A percentile compares a stretch with the other conserved stretches of the same genome.
Evolutionary conservation across 441 rosid species (phyloP).

Genomic region (Pelargonium citronellum): DNA sequence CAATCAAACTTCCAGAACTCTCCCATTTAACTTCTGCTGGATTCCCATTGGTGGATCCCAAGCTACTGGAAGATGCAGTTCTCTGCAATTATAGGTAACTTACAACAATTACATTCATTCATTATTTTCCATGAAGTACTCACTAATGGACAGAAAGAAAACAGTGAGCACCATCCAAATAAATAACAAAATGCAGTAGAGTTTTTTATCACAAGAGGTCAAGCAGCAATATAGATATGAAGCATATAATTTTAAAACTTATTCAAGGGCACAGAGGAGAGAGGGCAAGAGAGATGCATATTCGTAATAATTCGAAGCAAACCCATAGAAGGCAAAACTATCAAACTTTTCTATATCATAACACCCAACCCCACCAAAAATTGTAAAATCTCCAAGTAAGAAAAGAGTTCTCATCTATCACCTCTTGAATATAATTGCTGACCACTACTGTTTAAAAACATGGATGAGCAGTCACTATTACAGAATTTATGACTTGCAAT

Average conservation of each 20-base stretch:
- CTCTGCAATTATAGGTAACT: slow-evolving; percentile 45
- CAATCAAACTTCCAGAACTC: slow-evolving; percentile 69
- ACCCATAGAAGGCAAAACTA: no score
- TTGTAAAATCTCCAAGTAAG: not conserved
- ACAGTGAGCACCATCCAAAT: no score
- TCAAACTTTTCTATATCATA: no score
- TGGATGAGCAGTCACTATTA: not conserved
- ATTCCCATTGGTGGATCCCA: slow-evolving; percentile 54
- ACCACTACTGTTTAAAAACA: not conserved
- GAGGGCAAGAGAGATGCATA: not conserved
- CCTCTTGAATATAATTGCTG: not conserved
- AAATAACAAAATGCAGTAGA: no score
- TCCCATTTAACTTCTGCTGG: slow-evolving; percentile 57
- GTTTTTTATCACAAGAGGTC: no score
- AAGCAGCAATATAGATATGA: no score
- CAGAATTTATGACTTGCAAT: not conserved
- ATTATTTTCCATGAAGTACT: no score
- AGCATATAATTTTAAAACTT: no score
- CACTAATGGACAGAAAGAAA: no score
- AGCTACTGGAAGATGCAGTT: slow-evolving; percentile 57
- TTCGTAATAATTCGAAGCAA: not conserved
- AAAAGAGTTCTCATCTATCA: not conserved
- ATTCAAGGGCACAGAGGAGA: not conserved
- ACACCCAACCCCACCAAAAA: no score
- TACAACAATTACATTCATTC: not conserved